These are phyloP conservation scores for Haberlea rhodopensis DNA, from an alignment of 257 asterid species.

Conservation along the genomic window DNA sequence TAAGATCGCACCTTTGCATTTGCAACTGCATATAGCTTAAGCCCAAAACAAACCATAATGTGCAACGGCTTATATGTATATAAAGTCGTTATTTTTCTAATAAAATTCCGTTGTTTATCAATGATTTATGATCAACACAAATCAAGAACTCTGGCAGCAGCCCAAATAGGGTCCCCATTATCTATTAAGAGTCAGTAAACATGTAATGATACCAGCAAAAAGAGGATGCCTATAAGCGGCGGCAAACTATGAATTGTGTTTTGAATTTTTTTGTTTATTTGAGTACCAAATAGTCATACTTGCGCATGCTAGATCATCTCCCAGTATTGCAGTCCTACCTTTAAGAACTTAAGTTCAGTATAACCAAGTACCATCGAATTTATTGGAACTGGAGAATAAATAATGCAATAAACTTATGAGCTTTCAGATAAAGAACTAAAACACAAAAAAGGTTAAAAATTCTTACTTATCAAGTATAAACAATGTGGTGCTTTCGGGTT, in stretches of 20 bases:
- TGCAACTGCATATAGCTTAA: neutral
- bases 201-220: neutral
- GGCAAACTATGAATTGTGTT: neutral
- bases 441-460: slow-evolving; percentile 20
- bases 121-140: neutral
- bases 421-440: neutral
- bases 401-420: neutral
- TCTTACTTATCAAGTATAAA: slow-evolving; percentile 93
- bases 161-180: neutral
- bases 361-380: neutral
- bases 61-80: no score
- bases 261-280: no score
- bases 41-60: neutral
- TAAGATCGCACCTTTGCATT: no score
- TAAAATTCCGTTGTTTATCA: neutral
- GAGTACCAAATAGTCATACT: no score
- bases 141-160: neutral
- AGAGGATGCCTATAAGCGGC: neutral
- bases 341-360: neutral
- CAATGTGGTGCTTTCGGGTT: slow-evolving; percentile 85
- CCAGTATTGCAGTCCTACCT: no score
- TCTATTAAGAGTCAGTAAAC: no score
- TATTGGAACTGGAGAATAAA: slow-evolving; percentile 1
- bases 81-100: neutral
- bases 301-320: neutral